Conservation (phyloP, 768 basidiomycete species). For the Gloeophyllum trabeum region DNA sequence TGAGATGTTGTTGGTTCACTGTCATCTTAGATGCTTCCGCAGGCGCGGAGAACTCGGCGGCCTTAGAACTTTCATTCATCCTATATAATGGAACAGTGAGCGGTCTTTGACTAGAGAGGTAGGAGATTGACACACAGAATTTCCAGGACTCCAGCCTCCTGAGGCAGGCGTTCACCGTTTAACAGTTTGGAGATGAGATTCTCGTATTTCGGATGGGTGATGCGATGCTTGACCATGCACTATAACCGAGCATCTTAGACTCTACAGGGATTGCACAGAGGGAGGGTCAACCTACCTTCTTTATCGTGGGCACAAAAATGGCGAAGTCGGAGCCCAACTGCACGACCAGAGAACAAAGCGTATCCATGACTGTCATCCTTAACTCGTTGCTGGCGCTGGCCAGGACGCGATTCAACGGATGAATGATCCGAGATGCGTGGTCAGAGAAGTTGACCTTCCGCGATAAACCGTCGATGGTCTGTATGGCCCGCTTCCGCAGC, state of each 20-base stretch:
- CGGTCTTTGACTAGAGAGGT: slow-evolving; percentile 2
- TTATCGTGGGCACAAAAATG: slow-evolving; percentile 94
- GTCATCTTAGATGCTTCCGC: slow-evolving; percentile 76
- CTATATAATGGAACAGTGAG: slow-evolving; percentile 16
- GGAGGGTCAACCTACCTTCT: slow-evolving; percentile 36
- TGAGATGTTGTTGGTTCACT: slow-evolving; percentile 95
- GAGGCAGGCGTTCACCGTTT: slow-evolving; percentile 85
- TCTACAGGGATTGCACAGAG: too few species aligned
- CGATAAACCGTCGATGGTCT: slow-evolving; percentile 84
- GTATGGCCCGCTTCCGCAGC: slow-evolving; percentile 81
- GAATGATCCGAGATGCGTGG: slow-evolving; percentile 93
- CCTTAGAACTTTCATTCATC: slow-evolving; percentile 46
- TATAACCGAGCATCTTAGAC: too few species aligned
- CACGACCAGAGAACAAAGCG: slow-evolving; percentile 81
- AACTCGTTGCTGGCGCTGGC: slow-evolving; percentile 68
- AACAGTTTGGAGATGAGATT: slow-evolving; percentile 79
- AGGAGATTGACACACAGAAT: neutral
- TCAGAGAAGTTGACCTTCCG: slow-evolving; percentile 95
- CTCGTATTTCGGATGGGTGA: slow-evolving; percentile 80
- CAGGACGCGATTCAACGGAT: slow-evolving; percentile 85
- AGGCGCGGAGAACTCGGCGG: slow-evolving; percentile 71
- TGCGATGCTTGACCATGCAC: slow-evolving; percentile 67
- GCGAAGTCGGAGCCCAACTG: slow-evolving; percentile 96
- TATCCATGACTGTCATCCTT: slow-evolving; percentile 81
- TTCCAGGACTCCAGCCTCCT: slow-evolving; percentile 69